phyloP scores from a whole-genome alignment of 2,329 filamentous ascomycete genomes.

The Apiospora koreana region DNA sequence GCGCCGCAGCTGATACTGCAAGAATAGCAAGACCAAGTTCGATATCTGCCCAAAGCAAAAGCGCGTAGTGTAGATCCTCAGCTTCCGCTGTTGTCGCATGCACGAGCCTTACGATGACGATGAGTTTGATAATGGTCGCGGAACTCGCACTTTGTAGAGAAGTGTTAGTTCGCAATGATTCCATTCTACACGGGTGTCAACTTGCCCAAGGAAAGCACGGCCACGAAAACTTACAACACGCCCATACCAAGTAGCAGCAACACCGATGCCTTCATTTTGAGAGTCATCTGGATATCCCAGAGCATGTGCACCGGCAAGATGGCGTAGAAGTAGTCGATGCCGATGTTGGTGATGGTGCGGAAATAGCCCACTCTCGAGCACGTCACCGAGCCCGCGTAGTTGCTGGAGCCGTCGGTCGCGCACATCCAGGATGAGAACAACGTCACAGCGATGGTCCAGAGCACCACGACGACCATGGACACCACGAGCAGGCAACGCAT shows the following conservation, averaged over 20 bases:
- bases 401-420: slow-evolving; percentile 27
- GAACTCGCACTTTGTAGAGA: slow-evolving; percentile 28
- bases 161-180: neutral
- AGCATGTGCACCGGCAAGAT: slow-evolving; percentile 32
- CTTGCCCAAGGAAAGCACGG: neutral
- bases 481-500: slow-evolving; percentile 25
- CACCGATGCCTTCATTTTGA: slow-evolving; percentile 28
- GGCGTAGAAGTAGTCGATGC: slow-evolving; percentile 37
- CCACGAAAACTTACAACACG: slow-evolving; percentile 28
- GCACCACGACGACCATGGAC: slow-evolving; percentile 28
- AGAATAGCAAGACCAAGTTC: slow-evolving; percentile 34
- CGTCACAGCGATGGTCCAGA: slow-evolving; percentile 34
- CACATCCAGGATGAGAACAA: slow-evolving; percentile 33
- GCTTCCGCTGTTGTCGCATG: slow-evolving; percentile 23
- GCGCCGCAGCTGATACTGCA: slow-evolving; percentile 30
- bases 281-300: slow-evolving; percentile 28
- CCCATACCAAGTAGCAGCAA: slow-evolving; percentile 32
- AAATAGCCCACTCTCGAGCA: slow-evolving; percentile 32
- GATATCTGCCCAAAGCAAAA: slow-evolving; percentile 34
- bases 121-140: slow-evolving; percentile 35
- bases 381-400: slow-evolving; percentile 29
- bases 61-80: slow-evolving; percentile 29
- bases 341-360: slow-evolving; percentile 34
- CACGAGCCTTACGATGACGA: slow-evolving; percentile 30
- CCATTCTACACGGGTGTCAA: neutral